Evolutionary conservation across 2,329 filamentous ascomycete species (phyloP), one percentile per base, ranked within the genome.

Genomic region (Pezicula rhizophila): DNA sequence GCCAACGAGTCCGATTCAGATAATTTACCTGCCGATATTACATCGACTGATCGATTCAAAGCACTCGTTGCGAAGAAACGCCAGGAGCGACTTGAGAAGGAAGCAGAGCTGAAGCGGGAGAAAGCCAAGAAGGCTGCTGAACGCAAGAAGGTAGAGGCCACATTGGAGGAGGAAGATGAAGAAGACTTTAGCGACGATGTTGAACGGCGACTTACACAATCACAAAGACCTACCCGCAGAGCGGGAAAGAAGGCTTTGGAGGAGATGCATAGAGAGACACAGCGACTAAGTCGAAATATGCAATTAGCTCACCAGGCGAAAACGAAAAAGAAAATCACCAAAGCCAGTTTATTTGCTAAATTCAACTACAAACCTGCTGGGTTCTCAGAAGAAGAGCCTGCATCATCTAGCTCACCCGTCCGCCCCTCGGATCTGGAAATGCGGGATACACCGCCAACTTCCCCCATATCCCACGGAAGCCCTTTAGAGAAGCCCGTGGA

Each of bases 231-330:
- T 5, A 77, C 80, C 8, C 80, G 93, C 11, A 95, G 93, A 64
- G 91, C 93, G 0, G 92, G 91, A 71, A 97, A 92, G 71, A 96
- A 90, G 69, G 93, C 93, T 0, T 66, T 96, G 38, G 89, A 96
- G 64, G 92, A 97, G 58, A 96, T 99, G 85, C 86, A 87, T 59
- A 81, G 89, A 50, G 93, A 99, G 68, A 96, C 92, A 1, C 93
- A 99, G 70, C 82, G 93, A 26, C 80, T 99, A 70, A 85, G 81
- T 57, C 80, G 93, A 56, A 95, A 87, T 63, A 87, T 96, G 80
- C 92, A 97, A 66, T 77, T 99, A 43, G 82, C 87, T 1, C 91
- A 97, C 66, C 84, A 96, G 64, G 87, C 89, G 20, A 89, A 85
- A 69, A 95, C 89, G 1, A 91, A 87, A 68, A 97, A 93, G 74